Evolutionary conservation across 352 stramenopile species (phyloP), one percentile per base, ranked within the genome.

Genomic region (Phytophthora rubi): DNA sequence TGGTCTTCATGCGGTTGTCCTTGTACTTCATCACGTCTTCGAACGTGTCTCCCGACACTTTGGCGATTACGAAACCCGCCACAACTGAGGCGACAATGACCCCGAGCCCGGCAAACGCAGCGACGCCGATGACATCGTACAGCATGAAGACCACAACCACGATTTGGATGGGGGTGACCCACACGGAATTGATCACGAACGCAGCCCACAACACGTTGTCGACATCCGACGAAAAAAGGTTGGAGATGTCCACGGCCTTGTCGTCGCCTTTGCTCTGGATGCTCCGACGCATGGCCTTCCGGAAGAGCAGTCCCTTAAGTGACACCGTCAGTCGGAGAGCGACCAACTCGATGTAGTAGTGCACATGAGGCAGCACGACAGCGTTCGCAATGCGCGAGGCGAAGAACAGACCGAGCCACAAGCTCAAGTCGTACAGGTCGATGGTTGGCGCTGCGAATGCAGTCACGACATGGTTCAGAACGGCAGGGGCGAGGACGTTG

Each of bases 141-240:
- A 88, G 66, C 75, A 89, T 82, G 45, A 66, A 81, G 2, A 83
- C 45, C 5, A 68, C 68, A 0, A 75, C 65, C 0, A 30, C 49
- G 28, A 86, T 81, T 28, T 90, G 73, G 2, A 87, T 53, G 7
- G 82, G 76, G 52, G 85, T 54, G 30, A 88, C 67, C 80, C 77
- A 88, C 0, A 89, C 6, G 42, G 59, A 75, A 67, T 94, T 91
- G 32, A 59, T 59, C 53, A 73, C 74, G 47, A 69, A 68, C 69
- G 70, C 70, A 0, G 73, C 83, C 7, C 48, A 70, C 30, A 89
- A 30, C 4, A 89, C 18, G 32, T 80, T 86, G 33, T 93, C 74
- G 0, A 92, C 82, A 71, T 99, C 96, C 35, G 98, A 91, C 5
- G 88, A 93, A 63, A 98, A 97, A 7, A 99, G 80, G 64, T 98